A percentile compares a stretch with the other conserved stretches of the same genome.
Conservation (phyloP, 1,139 yeast genomes). For the Pichia sp. region DNA sequence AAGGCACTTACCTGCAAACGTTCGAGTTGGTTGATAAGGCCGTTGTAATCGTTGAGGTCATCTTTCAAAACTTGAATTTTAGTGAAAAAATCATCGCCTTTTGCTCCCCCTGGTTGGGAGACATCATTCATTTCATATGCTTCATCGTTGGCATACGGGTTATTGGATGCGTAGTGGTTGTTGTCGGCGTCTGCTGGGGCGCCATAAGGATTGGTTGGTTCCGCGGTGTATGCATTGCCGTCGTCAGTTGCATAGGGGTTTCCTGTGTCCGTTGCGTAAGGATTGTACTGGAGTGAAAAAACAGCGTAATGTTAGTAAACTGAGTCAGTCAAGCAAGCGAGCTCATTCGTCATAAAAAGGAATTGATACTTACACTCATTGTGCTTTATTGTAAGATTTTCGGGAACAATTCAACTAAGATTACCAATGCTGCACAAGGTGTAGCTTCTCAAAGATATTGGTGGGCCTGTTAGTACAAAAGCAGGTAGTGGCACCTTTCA, state of each 20-base stretch:
- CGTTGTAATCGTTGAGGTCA: conserved; percentile 76
- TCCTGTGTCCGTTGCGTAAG: conserved; percentile 14
- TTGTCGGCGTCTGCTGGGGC: conserved; percentile 11
- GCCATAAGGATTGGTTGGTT: conserved; percentile 15
- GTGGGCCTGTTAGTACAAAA: neutral
- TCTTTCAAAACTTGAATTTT: conserved; percentile 79
- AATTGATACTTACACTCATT: conserved; percentile 4
- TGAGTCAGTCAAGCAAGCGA: too few species aligned
- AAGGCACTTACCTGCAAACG: conserved; percentile 76
- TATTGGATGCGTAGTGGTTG: conserved; percentile 8
- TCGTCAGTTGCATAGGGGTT: conserved; percentile 25
- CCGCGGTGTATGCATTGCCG: conserved; percentile 12
- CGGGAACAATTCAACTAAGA: neutral
- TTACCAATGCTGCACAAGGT: neutral
- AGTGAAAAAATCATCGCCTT: conserved; percentile 52
- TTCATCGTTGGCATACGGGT: conserved; percentile 27
- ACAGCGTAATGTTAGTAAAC: too few species aligned
- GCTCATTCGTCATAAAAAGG: too few species aligned
- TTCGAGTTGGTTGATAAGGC: conserved; percentile 71
- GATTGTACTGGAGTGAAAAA: conserved; percentile 6
- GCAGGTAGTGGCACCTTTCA: neutral
- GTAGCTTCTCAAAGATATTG: neutral
- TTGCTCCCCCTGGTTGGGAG: neutral
- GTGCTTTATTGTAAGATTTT: neutral
- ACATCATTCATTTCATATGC: conserved; percentile 22